These are phyloP conservation scores for Aspergillus nanangensis DNA, from an alignment of 495 filamentous ascomycete species.

Conservation along the genomic window DNA sequence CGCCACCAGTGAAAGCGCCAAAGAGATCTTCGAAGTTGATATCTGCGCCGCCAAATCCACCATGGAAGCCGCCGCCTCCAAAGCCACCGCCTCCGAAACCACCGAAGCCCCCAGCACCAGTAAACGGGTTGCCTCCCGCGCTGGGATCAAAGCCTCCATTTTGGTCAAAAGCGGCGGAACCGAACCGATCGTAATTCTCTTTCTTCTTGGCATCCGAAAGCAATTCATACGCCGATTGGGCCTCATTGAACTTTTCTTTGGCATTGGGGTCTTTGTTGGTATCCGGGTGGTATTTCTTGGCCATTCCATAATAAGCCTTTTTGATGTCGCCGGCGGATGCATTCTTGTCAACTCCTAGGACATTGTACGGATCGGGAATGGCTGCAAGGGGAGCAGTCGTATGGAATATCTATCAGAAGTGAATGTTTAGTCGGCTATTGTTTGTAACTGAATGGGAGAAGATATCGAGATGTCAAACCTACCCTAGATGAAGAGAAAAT, in stretches of 20 bases:
- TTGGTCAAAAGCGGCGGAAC: slow-evolving; percentile 83
- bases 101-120: slow-evolving; percentile 44
- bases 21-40: slow-evolving; percentile 97
- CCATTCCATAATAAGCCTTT: slow-evolving; percentile 94
- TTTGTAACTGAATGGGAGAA: not conserved
- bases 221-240: slow-evolving; percentile 88
- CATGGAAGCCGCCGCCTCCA: slow-evolving; percentile 46
- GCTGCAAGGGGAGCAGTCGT: slow-evolving; percentile 57
- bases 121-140: slow-evolving; percentile 61
- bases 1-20: slow-evolving; percentile 72
- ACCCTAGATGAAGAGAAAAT: slow-evolving; percentile 21
- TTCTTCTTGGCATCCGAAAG: slow-evolving; percentile 88
- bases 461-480: slow-evolving; percentile 12
- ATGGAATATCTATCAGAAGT: slow-evolving; percentile 80
- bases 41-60: slow-evolving; percentile 57
- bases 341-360: slow-evolving; percentile 75
- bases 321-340: slow-evolving; percentile 89
- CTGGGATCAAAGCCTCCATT: slow-evolving; percentile 66
- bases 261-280: slow-evolving; percentile 91
- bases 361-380: slow-evolving; percentile 76
- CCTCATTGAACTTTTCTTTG: slow-evolving; percentile 90
- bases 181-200: slow-evolving; percentile 85
- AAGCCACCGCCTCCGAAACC: slow-evolving; percentile 56
- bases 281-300: slow-evolving; percentile 98
- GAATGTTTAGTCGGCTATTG: too few relatives aligned